Base-by-base conservation (phyloP, 2,329 filamentous ascomycete genomes). In the Epichloe coenophiala region DNA sequence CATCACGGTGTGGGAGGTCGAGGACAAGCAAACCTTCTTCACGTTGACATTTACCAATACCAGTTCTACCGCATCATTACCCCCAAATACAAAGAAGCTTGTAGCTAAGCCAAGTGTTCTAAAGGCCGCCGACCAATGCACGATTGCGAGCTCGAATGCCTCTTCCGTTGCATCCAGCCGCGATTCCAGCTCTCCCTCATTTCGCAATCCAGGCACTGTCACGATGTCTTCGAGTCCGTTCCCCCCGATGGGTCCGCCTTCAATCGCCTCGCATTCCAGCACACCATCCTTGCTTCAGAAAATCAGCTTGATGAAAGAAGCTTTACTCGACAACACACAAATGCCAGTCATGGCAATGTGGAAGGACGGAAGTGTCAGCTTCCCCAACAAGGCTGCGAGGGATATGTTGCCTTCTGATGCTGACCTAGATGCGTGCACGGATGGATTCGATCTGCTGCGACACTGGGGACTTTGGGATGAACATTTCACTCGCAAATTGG, bases 281-380 rank as follows among this genome's bases (percentile, higher is more conserved):
- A 72, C 78, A 2, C 80, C 83, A 0, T 84, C 84, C 0, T 71
- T 84, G 12, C 73, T 88, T 23, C 81, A 86, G 58, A 91, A 89
- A 61, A 78, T 86, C 50, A 80, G 78, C 7, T 72, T 82, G 47
- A 79, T 91, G 69, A 90, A 89, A 63, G 85, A 90, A 61, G 84
- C 85, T 1, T 72, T 90, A 19, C 68, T 91, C 6, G 84, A 88
- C 60, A 86, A 81, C 39, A 86, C 86, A 27, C 77, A 80, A 54
- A 81, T 87, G 61, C 86, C 86, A 0, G 83, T 88, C 21, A 70
- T 89, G 43, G 83, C 84, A 23, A 86, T 89, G 80, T 90, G 86
- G 86, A 84, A 83, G 60, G 86, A 91, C 56, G 80, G 84, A 49
- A 84, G 78, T 45, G 80, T 88, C 45, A 81, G 79, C 0, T 81